phyloP scores from a whole-genome alignment of 768 basidiomycete species.

The Phaeolepiota aurea region DNA sequence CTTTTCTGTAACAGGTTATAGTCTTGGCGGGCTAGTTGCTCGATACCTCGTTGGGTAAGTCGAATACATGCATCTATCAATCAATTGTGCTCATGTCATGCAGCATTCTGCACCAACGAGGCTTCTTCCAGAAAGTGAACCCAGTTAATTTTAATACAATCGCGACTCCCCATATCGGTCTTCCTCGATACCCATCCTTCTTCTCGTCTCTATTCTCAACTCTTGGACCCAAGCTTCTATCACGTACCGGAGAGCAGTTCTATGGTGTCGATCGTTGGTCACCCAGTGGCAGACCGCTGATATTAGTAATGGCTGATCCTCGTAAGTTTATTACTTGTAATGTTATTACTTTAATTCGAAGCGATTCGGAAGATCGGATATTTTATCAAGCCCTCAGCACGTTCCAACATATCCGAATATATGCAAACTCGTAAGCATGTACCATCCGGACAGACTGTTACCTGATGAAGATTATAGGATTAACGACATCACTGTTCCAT shows the following conservation, averaged over 20 bases:
- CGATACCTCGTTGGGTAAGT: constrained; percentile 71
- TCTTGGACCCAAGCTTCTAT: constrained; percentile 63
- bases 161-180: constrained; percentile 78
- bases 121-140: constrained; percentile 61
- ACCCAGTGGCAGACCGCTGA: constrained; percentile 51
- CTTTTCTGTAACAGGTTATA: constrained; percentile 74
- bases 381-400: constrained; percentile 66
- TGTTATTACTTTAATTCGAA: neutral
- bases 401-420: constrained; percentile 67
- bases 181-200: constrained; percentile 54
- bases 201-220: constrained; percentile 42
- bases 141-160: constrained; percentile 81
- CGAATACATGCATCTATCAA: neutral
- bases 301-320: constrained; percentile 79
- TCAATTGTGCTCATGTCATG: too few species aligned
- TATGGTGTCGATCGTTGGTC: constrained; percentile 71
- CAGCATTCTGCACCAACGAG: constrained; percentile 56
- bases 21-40: constrained; percentile 73
- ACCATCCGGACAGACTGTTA: neutral
- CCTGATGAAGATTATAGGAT: constrained; percentile 27
- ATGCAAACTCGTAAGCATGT: constrained; percentile 68
- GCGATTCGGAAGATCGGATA: constrained; percentile 43
- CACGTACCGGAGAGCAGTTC: constrained; percentile 76
- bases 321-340: constrained; percentile 25
- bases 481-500: constrained; percentile 78